Conservation (phyloP, 495 filamentous ascomycete species). For the Penicillium daleae region DNA sequence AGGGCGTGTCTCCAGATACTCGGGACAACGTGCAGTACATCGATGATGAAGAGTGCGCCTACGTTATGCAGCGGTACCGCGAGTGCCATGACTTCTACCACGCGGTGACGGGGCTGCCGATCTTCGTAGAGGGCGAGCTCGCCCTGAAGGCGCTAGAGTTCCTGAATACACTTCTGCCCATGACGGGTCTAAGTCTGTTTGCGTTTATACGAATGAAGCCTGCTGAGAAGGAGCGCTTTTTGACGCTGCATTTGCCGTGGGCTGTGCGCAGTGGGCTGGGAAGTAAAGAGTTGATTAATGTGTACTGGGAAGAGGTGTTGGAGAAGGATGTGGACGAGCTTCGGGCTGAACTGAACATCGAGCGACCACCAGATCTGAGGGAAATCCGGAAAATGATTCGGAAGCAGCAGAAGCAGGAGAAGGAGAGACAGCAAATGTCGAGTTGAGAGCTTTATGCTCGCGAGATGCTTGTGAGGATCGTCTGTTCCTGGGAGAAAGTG, state of each 20-base stretch:
- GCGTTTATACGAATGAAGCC: constrained; percentile 73
- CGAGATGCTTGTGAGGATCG: neutral
- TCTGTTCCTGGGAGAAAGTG: constrained; percentile 8
- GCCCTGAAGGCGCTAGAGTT: constrained; percentile 97
- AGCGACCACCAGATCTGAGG: constrained; percentile 87
- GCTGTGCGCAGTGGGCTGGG: constrained; percentile 79
- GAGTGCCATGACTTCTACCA: constrained; percentile 99
- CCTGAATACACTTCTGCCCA: constrained; percentile 88
- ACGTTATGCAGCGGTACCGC: constrained; percentile 98
- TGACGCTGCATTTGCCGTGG: constrained; percentile 82
- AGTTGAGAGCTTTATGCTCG: constrained; percentile 12
- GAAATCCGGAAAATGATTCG: constrained; percentile 72
- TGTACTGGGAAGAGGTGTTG: constrained; percentile 97
- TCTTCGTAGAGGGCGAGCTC: constrained; percentile 91
- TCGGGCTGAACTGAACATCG: constrained; percentile 74
- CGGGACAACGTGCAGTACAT: constrained; percentile 81
- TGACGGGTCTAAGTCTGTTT: constrained; percentile 86
- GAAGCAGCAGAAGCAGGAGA: constrained; percentile 67
- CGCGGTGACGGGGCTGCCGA: constrained; percentile 86
- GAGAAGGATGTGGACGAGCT: constrained; percentile 81
- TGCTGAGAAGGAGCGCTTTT: constrained; percentile 73
- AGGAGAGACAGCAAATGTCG: constrained; percentile 47
- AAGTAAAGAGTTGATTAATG: constrained; percentile 85
- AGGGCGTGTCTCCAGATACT: constrained; percentile 92
- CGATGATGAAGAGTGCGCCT: constrained; percentile 92